These are phyloP conservation scores for Arabidopsis thaliana DNA, from an alignment of 345 rosid genomes.

Conservation along the genomic window TAIR10.1 NC_003070.9:10901001-10901500, in stretches of 20 bases:
- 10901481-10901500: slow-evolving; percentile 41
- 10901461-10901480: slow-evolving; percentile 46
- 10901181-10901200: slow-evolving; percentile 57
- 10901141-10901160: slow-evolving; percentile 37
- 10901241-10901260: slow-evolving; percentile 43
- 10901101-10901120: slow-evolving; percentile 40
- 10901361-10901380: slow-evolving; percentile 51
- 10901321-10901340: slow-evolving; percentile 48
- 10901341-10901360: slow-evolving; percentile 54
- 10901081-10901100: slow-evolving; percentile 41
- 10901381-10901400: slow-evolving; percentile 64
- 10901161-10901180: slow-evolving; percentile 59
- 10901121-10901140: slow-evolving; percentile 47
- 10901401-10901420: slow-evolving; percentile 62
- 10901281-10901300: slow-evolving; percentile 52
- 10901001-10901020: slow-evolving; percentile 45
- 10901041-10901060: slow-evolving; percentile 51
- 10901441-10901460: slow-evolving; percentile 57
- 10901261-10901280: slow-evolving; percentile 37
- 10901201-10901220: slow-evolving; percentile 48
- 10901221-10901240: slow-evolving; percentile 46
- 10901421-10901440: slow-evolving; percentile 58
- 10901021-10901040: slow-evolving; percentile 43
- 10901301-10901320: slow-evolving; percentile 48
- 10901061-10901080: slow-evolving; percentile 55